Evolutionary conservation across 2,329 filamentous ascomycete genomes (phyloP).

Genomic region (Colletotrichum tropicale): DNA sequence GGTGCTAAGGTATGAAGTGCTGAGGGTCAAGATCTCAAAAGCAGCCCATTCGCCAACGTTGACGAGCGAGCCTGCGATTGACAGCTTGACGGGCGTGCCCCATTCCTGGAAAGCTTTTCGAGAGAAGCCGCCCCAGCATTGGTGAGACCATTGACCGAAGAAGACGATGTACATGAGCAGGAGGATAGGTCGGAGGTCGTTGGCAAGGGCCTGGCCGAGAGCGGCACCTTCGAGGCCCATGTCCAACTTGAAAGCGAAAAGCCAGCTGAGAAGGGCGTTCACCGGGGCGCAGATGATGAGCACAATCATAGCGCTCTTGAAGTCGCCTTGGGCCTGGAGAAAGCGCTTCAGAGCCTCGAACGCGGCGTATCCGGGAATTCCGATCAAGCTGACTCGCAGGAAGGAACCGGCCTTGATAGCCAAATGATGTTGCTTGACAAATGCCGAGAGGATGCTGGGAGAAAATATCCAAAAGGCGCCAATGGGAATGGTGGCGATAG

Average conservation of each 20-base stretch:
- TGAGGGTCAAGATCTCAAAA: slow-evolving; percentile 47
- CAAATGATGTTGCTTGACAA: slow-evolving; percentile 51
- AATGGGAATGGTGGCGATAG: slow-evolving; percentile 50
- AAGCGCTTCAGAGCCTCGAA: slow-evolving; percentile 61
- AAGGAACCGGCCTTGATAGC: slow-evolving; percentile 54
- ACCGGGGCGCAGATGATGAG: slow-evolving; percentile 51
- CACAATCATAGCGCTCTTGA: slow-evolving; percentile 51
- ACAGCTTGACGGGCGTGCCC: slow-evolving; percentile 43
- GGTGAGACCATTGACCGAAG: slow-evolving; percentile 41
- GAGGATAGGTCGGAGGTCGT: slow-evolving; percentile 51
- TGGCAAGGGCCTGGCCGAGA: slow-evolving; percentile 51
- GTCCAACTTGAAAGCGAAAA: slow-evolving; percentile 44
- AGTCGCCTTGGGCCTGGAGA: slow-evolving; percentile 59
- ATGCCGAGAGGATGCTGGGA: slow-evolving; percentile 45
- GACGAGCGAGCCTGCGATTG: slow-evolving; percentile 41
- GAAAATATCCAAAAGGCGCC: slow-evolving; percentile 53
- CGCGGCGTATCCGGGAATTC: slow-evolving; percentile 56
- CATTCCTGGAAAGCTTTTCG: slow-evolving; percentile 38
- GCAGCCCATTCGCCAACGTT: slow-evolving; percentile 47
- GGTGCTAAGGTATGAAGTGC: slow-evolving; percentile 48
- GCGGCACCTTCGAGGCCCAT: slow-evolving; percentile 57
- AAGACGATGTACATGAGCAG: slow-evolving; percentile 50
- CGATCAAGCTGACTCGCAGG: slow-evolving; percentile 50
- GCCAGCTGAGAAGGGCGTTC: slow-evolving; percentile 53
- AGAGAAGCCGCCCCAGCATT: slow-evolving; percentile 51